phyloP scores from a whole-genome alignment of 441 rosid species.

The Pelargonium citronellum region DNA sequence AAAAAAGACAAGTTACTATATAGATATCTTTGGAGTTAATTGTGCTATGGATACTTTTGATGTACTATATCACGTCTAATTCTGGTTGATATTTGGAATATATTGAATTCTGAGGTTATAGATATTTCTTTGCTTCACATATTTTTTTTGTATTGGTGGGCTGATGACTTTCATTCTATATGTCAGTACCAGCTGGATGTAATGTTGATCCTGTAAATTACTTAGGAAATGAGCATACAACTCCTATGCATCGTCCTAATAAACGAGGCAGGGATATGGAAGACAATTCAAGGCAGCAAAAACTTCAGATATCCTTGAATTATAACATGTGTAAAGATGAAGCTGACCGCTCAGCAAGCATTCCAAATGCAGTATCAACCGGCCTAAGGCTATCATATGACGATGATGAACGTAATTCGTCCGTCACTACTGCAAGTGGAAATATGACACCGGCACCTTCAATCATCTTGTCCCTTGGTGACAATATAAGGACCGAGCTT shows the following conservation, averaged over 20 bases:
- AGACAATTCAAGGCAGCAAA: conserved; percentile 48
- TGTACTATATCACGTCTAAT: too few relatives aligned
- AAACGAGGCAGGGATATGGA: conserved; percentile 53
- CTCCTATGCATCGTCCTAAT: conserved; percentile 41
- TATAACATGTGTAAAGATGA: conserved; percentile 47
- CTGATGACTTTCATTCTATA: conserved; percentile 14
- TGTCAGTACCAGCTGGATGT: conserved; percentile 54
- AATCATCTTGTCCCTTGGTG: conserved; percentile 53
- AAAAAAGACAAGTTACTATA: too few relatives aligned
- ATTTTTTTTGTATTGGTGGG: background rate
- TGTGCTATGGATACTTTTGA: too few relatives aligned
- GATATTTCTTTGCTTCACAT: background rate
- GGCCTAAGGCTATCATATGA: conserved; percentile 71
- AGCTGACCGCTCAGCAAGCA: conserved; percentile 43
- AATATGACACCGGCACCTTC: conserved; percentile 49
- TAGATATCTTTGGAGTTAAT: too few relatives aligned
- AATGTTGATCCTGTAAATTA: conserved; percentile 53
- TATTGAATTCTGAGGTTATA: background rate
- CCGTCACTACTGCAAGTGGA: conserved; percentile 68
- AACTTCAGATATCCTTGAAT: conserved; percentile 58
- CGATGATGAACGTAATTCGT: conserved; percentile 66
- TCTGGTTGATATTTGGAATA: too few relatives aligned
- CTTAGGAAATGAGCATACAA: conserved; percentile 45
- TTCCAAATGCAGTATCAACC: conserved; percentile 57
- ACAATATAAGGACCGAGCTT: conserved; percentile 48